Percentiles rank a stretch among this genome's conserved stretches.
These are phyloP conservation scores for Platismatia glauca DNA, from an alignment of 495 filamentous ascomycete species.

Conservation along the genomic window DNA sequence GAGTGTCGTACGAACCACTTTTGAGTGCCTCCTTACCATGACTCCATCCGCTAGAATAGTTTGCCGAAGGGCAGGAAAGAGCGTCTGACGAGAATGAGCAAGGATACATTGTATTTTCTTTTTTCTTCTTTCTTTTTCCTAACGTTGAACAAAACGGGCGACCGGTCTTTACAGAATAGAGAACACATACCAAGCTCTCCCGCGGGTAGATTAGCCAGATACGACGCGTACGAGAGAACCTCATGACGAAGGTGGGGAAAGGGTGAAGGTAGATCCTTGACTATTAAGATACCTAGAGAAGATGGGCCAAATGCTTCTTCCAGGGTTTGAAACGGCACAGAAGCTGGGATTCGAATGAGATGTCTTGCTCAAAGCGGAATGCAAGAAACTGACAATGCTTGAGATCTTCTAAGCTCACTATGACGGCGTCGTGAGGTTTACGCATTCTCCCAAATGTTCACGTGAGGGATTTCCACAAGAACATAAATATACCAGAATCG, in stretches of 20 bases:
- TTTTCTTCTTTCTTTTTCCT: too few species aligned
- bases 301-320: constrained; percentile 83
- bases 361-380: constrained; percentile 20
- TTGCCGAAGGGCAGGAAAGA: constrained; percentile 39
- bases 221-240: constrained; percentile 78
- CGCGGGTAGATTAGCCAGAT: constrained; percentile 72
- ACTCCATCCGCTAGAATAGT: constrained; percentile 64
- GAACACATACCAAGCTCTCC: constrained; percentile 56
- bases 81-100: constrained; percentile 29
- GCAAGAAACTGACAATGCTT: constrained; percentile 27
- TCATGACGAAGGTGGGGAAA: constrained; percentile 61
- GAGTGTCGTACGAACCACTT: constrained; percentile 77
- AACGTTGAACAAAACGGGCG: background rate
- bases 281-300: constrained; percentile 86
- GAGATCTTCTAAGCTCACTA: constrained; percentile 47
- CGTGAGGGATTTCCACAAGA: too few species aligned
- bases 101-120: background rate
- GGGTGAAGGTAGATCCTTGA: constrained; percentile 66
- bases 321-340: constrained; percentile 62
- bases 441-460: background rate
- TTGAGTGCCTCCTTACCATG: constrained; percentile 78
- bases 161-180: background rate
- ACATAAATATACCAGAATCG: background rate
- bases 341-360: constrained; percentile 39
- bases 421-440: constrained; percentile 34